Evolutionary conservation across 495 filamentous ascomycete species (phyloP).

Genomic region (Cairneyella variabilis): DNA sequence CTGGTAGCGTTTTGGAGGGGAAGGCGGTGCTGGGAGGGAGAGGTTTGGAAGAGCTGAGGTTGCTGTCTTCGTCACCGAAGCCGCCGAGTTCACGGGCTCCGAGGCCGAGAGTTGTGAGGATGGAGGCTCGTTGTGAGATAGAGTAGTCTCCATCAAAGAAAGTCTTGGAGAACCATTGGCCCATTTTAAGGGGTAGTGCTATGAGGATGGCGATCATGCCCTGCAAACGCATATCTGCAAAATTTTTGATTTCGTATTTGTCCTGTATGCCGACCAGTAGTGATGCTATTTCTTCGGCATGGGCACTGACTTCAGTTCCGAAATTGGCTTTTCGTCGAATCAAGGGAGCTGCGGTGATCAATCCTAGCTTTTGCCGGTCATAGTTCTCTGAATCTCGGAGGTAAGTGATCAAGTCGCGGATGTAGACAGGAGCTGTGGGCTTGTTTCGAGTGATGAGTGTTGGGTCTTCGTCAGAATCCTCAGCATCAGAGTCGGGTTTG

Average conservation of each 20-base stretch:
- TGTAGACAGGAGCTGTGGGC: conserved; percentile 83
- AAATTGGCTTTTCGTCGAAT: conserved; percentile 87
- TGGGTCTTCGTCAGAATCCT: conserved; percentile 90
- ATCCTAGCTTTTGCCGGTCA: conserved; percentile 75
- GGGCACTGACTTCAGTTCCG: conserved; percentile 81
- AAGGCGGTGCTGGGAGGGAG: conserved; percentile 24
- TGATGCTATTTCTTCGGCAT: conserved; percentile 75
- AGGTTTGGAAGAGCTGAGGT: conserved; percentile 14
- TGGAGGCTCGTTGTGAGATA: conserved; percentile 71
- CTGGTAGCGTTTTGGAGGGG: conserved; percentile 42
- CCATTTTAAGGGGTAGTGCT: conserved; percentile 72
- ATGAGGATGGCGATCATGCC: conserved; percentile 81
- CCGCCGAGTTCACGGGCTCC: conserved; percentile 86
- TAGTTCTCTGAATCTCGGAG: conserved; percentile 79
- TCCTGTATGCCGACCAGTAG: conserved; percentile 76
- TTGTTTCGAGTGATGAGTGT: conserved; percentile 79
- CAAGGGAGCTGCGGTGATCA: conserved; percentile 69
- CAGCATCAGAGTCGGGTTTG: conserved; percentile 88
- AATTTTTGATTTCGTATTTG: conserved; percentile 69
- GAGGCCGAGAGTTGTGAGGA: conserved; percentile 79
- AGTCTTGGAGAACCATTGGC: conserved; percentile 73
- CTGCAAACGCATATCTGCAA: conserved; percentile 72
- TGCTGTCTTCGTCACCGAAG: conserved; percentile 54
- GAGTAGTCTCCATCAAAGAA: conserved; percentile 94
- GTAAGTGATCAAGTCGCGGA: conserved; percentile 76